Evolutionary conservation across 345 rosid species (phyloP), one percentile per base, ranked within the genome.

Genomic region (Sonneratia caseolaris): DNA sequence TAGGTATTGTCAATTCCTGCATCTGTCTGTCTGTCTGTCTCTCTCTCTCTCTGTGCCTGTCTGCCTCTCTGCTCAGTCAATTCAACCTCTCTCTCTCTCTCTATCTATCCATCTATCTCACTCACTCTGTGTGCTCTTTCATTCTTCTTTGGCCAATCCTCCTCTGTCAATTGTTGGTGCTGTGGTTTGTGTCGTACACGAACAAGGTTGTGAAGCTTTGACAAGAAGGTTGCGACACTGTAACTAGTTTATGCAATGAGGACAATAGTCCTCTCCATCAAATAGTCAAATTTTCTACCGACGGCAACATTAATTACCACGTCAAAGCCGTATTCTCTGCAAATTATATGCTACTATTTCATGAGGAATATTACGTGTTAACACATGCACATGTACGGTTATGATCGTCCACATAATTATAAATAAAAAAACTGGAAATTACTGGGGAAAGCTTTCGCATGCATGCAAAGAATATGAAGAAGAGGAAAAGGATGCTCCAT

Each of bases 1-100:
- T 62, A 27, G 66, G 66, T 62, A 62, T 62, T 62, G 66, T 62
- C 66, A 62, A 62, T 62, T 62, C 27, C 66, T 62, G 19, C 18
- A 35, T 62, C 37, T 8, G 66, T 62, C 14, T 13, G 8, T 62
- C 37, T 8, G 66, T 62, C 14, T 13, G 8, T 47, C 51, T 47
- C 51, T 47, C 51, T 13, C 51, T 27, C 32, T 27, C 32, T 27
- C 32, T 27, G 32, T 27, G 32, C 32, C 32, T 27, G 32, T 27
- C 32, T 27, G 32, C 9, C 43, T 40, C 43, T 40, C 43, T 40
- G 43, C 43, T 40, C 43, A 40, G 43, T 40, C 43, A 8, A 4
- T 40, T 40, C 43, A 4, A 4, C 2, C 43, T 40, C 43, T 40
- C 43, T 40, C 43, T 40, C 43, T 40, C 43, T 40, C 43, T 40